Evolutionary conservation across 495 filamentous ascomycete species (phyloP).

Genomic region (Penicillium paradoxum): DNA sequence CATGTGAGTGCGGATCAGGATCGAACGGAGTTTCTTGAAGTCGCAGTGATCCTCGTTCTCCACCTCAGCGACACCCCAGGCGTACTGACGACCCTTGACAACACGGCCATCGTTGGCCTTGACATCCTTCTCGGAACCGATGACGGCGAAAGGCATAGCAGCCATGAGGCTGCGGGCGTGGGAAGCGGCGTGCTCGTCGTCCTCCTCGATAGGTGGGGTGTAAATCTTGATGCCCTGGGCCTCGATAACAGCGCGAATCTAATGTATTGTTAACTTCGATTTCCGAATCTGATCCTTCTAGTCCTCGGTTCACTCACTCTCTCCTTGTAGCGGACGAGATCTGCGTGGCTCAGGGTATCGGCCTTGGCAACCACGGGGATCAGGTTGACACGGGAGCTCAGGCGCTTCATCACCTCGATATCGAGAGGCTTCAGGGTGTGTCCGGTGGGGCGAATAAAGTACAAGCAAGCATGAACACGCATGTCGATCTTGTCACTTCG

Average conservation of each 20-base stretch:
- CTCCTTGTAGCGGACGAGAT: constrained; percentile 88
- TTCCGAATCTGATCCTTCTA: neutral
- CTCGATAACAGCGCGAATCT: constrained; percentile 94
- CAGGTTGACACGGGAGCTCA: constrained; percentile 95
- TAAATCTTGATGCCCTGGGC: constrained; percentile 99
- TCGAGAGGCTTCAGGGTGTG: constrained; percentile 98
- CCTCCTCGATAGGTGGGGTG: constrained; percentile 93
- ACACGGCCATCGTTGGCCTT: constrained; percentile 93
- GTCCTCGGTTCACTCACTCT: constrained; percentile 57
- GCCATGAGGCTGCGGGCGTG: constrained; percentile 91
- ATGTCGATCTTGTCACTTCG: constrained; percentile 98
- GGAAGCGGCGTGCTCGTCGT: constrained; percentile 90
- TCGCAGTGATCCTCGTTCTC: constrained; percentile 99
- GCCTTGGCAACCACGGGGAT: constrained; percentile 98
- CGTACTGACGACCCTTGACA: constrained; percentile 97
- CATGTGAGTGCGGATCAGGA: constrained; percentile 99
- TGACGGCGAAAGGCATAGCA: constrained; percentile 98
- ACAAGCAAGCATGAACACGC: constrained; percentile 95
- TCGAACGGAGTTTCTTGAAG: constrained; percentile 99
- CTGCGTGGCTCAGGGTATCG: constrained; percentile 88
- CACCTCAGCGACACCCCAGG: constrained; percentile 98
- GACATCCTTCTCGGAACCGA: constrained; percentile 98
- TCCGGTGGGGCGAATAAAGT: constrained; percentile 97
- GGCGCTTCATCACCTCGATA: constrained; percentile 99
- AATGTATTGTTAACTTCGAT: neutral